phyloP scores from a whole-genome alignment of 2,329 filamentous ascomycete species.

The Fusarium odoratissimum region DNA sequence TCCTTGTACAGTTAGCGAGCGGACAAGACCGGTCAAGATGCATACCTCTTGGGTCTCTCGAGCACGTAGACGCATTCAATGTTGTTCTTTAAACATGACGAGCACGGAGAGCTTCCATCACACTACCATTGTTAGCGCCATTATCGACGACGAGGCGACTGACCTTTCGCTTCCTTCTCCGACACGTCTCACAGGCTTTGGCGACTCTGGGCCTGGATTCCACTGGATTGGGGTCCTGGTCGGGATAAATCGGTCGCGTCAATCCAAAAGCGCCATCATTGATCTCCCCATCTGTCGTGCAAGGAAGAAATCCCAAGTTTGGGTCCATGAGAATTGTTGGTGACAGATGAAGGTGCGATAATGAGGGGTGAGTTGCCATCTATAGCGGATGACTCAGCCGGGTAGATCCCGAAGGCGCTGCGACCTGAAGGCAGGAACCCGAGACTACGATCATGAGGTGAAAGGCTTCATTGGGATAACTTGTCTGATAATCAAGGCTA shows the following conservation, averaged over 20 bases:
- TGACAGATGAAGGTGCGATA: background rate
- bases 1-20: background rate
- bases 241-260: background rate
- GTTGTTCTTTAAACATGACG: background rate
- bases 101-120: background rate
- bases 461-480: background rate
- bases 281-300: background rate
- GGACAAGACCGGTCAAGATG: background rate
- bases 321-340: background rate
- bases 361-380: background rate
- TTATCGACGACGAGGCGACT: background rate
- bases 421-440: background rate
- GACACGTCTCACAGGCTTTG: background rate
- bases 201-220: background rate
- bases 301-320: background rate
- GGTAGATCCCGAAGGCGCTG: background rate
- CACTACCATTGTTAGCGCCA: background rate
- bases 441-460: background rate
- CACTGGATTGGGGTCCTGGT: accelerated
- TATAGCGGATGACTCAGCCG: background rate
- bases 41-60: background rate
- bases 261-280: background rate
- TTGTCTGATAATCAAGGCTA: background rate
- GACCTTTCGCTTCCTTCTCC: background rate
- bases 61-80: background rate